These are phyloP conservation scores for Incumbomyces delicatus DNA, from an alignment of 2,329 filamentous ascomycete species.

Conservation along the genomic window DNA sequence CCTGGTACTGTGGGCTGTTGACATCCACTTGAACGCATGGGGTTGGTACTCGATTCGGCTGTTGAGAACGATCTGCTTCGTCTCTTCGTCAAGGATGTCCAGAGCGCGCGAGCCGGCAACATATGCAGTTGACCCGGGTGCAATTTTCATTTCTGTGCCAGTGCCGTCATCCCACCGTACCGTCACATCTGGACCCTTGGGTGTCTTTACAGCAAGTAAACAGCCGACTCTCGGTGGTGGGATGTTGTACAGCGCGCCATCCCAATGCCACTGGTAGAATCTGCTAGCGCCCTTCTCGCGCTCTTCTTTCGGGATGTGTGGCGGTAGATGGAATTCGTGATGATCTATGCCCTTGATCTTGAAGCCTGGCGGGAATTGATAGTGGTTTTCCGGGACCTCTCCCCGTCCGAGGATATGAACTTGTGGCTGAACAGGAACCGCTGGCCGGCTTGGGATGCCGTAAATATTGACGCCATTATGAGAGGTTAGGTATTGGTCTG, in stretches of 20 bases:
- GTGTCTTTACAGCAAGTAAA: constrained; percentile 24
- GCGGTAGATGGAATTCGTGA: constrained; percentile 30
- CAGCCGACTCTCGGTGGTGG: constrained; percentile 29
- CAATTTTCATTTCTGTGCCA: constrained; percentile 55
- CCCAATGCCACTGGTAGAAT: constrained; percentile 42
- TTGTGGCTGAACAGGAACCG: constrained; percentile 68
- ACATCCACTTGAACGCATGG: constrained; percentile 79
- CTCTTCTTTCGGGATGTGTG: constrained; percentile 25
- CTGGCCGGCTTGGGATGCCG: constrained; percentile 67
- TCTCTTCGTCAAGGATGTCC: constrained; percentile 52
- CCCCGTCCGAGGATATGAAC: constrained; percentile 61
- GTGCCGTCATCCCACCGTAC: constrained; percentile 65
- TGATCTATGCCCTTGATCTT: constrained; percentile 32
- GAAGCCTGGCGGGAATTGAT: constrained; percentile 48
- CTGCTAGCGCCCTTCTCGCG: constrained; percentile 23
- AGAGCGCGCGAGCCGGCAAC: constrained; percentile 63
- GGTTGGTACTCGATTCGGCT: constrained; percentile 65
- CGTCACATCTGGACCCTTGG: constrained; percentile 49
- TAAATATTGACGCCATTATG: constrained; percentile 60
- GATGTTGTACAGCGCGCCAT: constrained; percentile 33
- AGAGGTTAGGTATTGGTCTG: constrained; percentile 12
- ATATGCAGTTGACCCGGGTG: constrained; percentile 68
- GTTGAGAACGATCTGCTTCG: constrained; percentile 57
- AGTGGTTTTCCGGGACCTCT: constrained; percentile 58
- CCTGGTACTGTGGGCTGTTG: constrained; percentile 52